These are phyloP conservation scores for Neurospora sp. DNA, from an alignment of 495 filamentous ascomycete species.

Conservation along the genomic window DNA sequence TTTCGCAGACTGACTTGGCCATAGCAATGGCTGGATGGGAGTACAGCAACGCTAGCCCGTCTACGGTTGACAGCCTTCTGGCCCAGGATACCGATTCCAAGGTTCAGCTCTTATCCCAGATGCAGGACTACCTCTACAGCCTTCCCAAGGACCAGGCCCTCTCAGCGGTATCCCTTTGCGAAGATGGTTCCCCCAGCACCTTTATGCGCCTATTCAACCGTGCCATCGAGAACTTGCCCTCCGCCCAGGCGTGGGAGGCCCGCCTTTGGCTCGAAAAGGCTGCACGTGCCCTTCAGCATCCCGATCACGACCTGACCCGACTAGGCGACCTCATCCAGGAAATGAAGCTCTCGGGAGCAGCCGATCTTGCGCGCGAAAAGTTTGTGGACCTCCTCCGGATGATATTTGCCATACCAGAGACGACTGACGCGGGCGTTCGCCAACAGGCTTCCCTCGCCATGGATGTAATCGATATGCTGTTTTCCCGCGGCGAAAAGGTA, in stretches of 20 bases:
- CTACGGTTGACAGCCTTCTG: conserved; percentile 3
- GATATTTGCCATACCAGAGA: conserved; percentile 16
- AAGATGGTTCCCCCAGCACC: neutral
- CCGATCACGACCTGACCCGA: neutral
- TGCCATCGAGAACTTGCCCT: conserved; percentile 16
- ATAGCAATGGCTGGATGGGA: neutral
- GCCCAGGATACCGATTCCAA: conserved; percentile 16
- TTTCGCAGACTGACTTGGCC: neutral
- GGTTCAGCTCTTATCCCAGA: conserved; percentile 12
- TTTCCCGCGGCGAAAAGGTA: conserved; percentile 23
- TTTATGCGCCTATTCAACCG: conserved; percentile 18
- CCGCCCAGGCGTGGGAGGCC: conserved; percentile 19
- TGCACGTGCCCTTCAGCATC: conserved; percentile 1
- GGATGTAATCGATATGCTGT: conserved; percentile 28
- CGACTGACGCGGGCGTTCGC: neutral
- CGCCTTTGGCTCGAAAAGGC: conserved; percentile 20
- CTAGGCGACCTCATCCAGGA: conserved; percentile 15
- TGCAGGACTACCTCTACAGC: conserved; percentile 11
- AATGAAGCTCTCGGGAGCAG: conserved; percentile 15
- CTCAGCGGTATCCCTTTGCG: neutral
- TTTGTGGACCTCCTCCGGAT: conserved; percentile 24
- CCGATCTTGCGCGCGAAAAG: conserved; percentile 22
- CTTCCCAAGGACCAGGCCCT: neutral
- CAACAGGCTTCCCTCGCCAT: conserved; percentile 21
- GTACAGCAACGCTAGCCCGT: conserved; percentile 22